Evolutionary conservation across 2,329 filamentous ascomycete species (phyloP), one percentile per base, ranked within the genome.

Genomic region (Aspergillus thermomutatus): DNA sequence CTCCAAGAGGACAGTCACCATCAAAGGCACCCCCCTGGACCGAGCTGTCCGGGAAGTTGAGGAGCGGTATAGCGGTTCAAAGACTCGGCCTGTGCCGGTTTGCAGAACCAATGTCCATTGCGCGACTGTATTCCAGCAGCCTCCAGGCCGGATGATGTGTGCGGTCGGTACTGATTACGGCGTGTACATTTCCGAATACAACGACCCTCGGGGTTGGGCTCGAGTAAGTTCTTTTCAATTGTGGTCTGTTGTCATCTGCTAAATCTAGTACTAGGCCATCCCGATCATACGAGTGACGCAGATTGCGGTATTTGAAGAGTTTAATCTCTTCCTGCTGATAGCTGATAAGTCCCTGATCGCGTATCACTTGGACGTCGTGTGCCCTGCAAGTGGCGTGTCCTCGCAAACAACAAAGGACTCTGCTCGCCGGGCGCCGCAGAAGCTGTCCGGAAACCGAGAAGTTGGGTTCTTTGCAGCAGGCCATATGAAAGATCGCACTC

Each of bases 401-500:
- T 60, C 72, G 25, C 50, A 84, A 82, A 52, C 87, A 82, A 65
- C 86, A 7, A 77, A 85, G 62, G 91, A 96, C 70, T 93, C 87
- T 46, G 82, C 87, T 3, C 86, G 91, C 26, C 86, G 90, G 60
- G 91, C 94, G n/a, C 94, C 94, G 0, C 93, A 97, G 71, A 91
- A 93, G 66, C 82, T 99, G 34, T 90, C 87, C 2, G 87, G 88
- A 27, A 89, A 88, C 62, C 90, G 94, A 70, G 94, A 99, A 69
- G 92, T 99, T 21, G 90, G 92, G 14, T 99, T 97, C 80, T 99
- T 99, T 72, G 91, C 92, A 17, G 94, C 92, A 1, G 94, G 93
- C 9, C 87, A 90, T 58, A 97, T 99, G 92, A 99, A 99, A 80
- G 94, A 99, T 59, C 86, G 94, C 7, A 92, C 89, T 63, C 80